Conservation (phyloP, 1,284 basidiomycete genomes). For the Irpex rosettiformis region DNA sequence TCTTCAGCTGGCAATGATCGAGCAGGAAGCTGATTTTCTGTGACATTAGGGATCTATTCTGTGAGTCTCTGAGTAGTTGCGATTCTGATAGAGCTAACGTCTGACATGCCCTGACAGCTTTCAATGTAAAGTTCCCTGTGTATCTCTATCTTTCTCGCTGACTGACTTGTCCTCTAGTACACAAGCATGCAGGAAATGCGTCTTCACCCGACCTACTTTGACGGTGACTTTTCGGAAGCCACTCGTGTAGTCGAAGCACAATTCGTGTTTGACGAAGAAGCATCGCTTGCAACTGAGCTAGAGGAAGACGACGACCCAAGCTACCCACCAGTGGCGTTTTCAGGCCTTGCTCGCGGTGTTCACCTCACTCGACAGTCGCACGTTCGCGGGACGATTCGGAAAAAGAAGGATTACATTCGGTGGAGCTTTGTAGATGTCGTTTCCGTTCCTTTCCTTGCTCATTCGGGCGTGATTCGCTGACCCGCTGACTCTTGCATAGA, state of each 20-base stretch:
- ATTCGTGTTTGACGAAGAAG: background rate
- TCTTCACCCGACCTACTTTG: conserved; percentile 48
- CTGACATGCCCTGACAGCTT: conserved; percentile 35
- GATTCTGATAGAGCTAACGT: background rate
- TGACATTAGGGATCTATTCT: conserved; percentile 47
- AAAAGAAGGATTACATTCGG: conserved; percentile 49
- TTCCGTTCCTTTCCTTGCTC: background rate
- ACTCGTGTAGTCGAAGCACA: conserved; percentile 50
- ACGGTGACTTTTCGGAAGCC: conserved; percentile 58
- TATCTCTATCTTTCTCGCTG: background rate
- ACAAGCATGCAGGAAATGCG: conserved; percentile 20
- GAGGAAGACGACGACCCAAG: conserved; percentile 20
- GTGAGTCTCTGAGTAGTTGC: conserved; percentile 31
- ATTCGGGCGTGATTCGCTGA: background rate
- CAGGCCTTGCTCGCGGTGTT: conserved; percentile 43
- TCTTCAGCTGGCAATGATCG: background rate
- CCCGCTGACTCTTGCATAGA: conserved; percentile 9
- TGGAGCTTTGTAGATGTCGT: conserved; percentile 46
- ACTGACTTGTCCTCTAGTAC: conserved; percentile 10
- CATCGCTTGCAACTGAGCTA: conserved; percentile 1
- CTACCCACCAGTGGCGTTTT: conserved; percentile 53
- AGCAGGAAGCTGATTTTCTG: background rate
- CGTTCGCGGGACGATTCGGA: conserved; percentile 53
- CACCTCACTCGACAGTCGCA: conserved; percentile 31
- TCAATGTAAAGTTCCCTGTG: conserved; percentile 46